A percentile compares a stretch with the other conserved stretches of the same genome.
These are phyloP conservation scores for Chaetomiaceae sp. DNA, from an alignment of 2,329 filamentous ascomycete genomes.

Conservation along the genomic window DNA sequence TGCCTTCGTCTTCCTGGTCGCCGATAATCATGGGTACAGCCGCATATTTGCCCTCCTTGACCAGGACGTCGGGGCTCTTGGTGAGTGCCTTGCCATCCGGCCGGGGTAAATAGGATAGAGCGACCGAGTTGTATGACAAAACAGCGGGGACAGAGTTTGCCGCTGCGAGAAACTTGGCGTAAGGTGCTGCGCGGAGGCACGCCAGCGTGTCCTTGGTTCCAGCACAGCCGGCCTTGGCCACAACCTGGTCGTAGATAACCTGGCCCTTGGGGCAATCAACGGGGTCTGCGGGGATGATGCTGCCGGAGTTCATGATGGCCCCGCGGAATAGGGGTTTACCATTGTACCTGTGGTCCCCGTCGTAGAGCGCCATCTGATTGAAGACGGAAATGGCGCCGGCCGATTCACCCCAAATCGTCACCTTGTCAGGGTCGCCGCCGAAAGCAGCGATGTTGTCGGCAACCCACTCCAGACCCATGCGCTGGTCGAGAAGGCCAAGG, in stretches of 20 bases:
- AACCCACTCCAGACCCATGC: slow-evolving; percentile 69
- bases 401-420: slow-evolving; percentile 75
- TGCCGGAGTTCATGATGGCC: slow-evolving; percentile 74
- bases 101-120: slow-evolving; percentile 69
- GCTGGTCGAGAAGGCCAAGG: slow-evolving; percentile 67
- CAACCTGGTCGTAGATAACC: slow-evolving; percentile 58
- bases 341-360: slow-evolving; percentile 70
- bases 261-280: slow-evolving; percentile 66
- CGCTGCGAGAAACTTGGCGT: slow-evolving; percentile 59
- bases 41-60: slow-evolving; percentile 45
- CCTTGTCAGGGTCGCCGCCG: slow-evolving; percentile 72
- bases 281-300: slow-evolving; percentile 55
- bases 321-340: slow-evolving; percentile 69
- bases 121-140: slow-evolving; percentile 62
- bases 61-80: slow-evolving; percentile 58
- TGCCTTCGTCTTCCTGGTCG: slow-evolving; percentile 77
- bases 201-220: slow-evolving; percentile 52
- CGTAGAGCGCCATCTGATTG: slow-evolving; percentile 71
- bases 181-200: slow-evolving; percentile 61
- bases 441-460: slow-evolving; percentile 73
- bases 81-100: slow-evolving; percentile 63
- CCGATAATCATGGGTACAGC: slow-evolving; percentile 56
- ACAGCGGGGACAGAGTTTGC: slow-evolving; percentile 66
- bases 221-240: slow-evolving; percentile 58
- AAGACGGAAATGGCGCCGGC: slow-evolving; percentile 69